Percentiles rank a stretch among this genome's conserved stretches.
phyloP scores from a whole-genome alignment of 192 early-diverging fungal genomes.

The Entophlyctis luteolus region DNA sequence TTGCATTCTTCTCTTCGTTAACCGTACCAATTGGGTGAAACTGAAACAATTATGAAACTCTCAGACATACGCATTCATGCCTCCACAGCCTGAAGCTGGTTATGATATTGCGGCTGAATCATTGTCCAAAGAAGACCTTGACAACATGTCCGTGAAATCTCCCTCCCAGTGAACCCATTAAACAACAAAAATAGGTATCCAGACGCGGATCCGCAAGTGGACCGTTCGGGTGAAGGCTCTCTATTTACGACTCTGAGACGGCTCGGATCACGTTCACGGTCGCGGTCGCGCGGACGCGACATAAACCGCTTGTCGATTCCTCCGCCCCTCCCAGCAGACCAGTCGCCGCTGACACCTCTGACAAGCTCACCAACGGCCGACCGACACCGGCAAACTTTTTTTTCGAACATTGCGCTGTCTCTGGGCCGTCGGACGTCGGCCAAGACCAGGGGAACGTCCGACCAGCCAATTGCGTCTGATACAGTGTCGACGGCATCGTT shows the following conservation, averaged over 20 bases:
- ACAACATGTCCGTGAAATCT: slow-evolving; percentile 21
- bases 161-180: background rate
- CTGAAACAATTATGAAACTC: background rate
- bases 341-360: background rate
- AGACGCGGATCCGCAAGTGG: slow-evolving; percentile 19
- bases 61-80: slow-evolving; percentile 46
- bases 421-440: background rate
- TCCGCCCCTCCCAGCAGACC: background rate
- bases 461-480: background rate
- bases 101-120: slow-evolving; percentile 29
- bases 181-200: slow-evolving; percentile 7
- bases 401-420: background rate
- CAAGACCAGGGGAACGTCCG: background rate
- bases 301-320: background rate
- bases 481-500: background rate
- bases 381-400: no score
- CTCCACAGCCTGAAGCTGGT: slow-evolving; percentile 35
- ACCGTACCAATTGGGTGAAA: background rate
- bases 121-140: slow-evolving; percentile 30
- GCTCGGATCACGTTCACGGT: background rate
- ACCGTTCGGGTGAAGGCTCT: slow-evolving; percentile 11
- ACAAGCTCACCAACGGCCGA: background rate
- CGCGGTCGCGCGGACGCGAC: background rate
- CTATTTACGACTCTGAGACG: slow-evolving; percentile 20
- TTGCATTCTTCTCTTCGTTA: background rate